These are phyloP conservation scores for Chlamydomonas sp. DNA, from an alignment of 139 green algal species.

Conservation along the genomic window DNA sequence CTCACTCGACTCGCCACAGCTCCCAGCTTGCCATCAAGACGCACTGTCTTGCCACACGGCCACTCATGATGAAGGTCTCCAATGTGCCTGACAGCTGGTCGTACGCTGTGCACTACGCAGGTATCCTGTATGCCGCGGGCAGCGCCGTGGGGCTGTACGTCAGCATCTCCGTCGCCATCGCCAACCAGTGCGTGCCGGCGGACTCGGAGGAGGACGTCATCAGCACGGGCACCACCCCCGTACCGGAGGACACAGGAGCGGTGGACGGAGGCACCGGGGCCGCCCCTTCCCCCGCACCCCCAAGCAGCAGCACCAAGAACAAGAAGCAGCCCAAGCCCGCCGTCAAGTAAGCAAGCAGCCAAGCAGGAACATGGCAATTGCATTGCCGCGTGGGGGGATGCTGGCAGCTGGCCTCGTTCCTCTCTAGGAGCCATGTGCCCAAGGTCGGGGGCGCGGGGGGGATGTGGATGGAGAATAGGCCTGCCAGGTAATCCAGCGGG, in stretches of 20 bases:
- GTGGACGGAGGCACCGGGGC: no score
- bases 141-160: slow-evolving; percentile 3
- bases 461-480: no score
- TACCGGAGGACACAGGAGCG: neutral
- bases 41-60: neutral
- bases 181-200: neutral
- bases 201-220: neutral
- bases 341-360: neutral
- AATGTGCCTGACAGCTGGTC: neutral
- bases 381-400: no score
- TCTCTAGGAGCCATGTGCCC: no score
- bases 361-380: no score
- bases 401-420: no score
- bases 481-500: no score
- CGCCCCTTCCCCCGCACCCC: neutral
- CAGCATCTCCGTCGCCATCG: neutral
- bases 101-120: neutral
- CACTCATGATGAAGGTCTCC: neutral
- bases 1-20: no score
- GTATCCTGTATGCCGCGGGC: neutral
- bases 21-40: no score
- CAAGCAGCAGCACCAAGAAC: neutral
- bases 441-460: no score
- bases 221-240: neutral
- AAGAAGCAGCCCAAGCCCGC: neutral